Evolutionary conservation across 805 yeast species (phyloP).

Genomic region (Allodekkera sacchari): DNA sequence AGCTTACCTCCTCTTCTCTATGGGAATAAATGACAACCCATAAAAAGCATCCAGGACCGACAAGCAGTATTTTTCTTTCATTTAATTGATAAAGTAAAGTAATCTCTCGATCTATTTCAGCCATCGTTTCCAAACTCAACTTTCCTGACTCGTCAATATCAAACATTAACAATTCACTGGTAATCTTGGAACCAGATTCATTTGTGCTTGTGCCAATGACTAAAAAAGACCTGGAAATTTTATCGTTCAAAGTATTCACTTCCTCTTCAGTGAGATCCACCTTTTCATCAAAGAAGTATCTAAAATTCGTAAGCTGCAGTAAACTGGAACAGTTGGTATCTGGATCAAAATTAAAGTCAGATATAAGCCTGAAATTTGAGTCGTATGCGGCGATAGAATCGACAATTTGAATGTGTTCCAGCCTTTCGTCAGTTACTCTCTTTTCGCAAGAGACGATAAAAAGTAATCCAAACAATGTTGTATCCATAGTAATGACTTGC

Average conservation of each 20-base stretch:
- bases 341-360: constrained; percentile 11
- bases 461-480: neutral
- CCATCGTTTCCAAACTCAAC: constrained; percentile 7
- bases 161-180: constrained; percentile 10
- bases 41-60: constrained; percentile 9
- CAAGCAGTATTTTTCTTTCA: constrained; percentile 5
- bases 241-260: neutral
- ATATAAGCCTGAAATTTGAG: constrained; percentile 2
- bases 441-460: constrained; percentile 6
- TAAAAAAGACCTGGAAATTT: constrained; percentile 8
- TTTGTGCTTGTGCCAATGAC: constrained; percentile 6
- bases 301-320: neutral
- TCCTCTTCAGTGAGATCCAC: constrained; percentile 5
- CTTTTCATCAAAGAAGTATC: constrained; percentile 6
- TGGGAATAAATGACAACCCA: constrained; percentile 7
- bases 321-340: constrained; percentile 9
- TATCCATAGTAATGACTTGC: constrained; percentile 1
- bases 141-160: constrained; percentile 5
- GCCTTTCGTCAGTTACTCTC: constrained; percentile 4
- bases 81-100: constrained; percentile 2
- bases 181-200: constrained; percentile 4
- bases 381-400: constrained; percentile 4
- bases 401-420: neutral
- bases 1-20: constrained; percentile 2
- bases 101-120: constrained; percentile 7